These are phyloP conservation scores for Termitomyces eurrhizus DNA, from an alignment of 768 basidiomycete species.

Conservation along the genomic window DNA sequence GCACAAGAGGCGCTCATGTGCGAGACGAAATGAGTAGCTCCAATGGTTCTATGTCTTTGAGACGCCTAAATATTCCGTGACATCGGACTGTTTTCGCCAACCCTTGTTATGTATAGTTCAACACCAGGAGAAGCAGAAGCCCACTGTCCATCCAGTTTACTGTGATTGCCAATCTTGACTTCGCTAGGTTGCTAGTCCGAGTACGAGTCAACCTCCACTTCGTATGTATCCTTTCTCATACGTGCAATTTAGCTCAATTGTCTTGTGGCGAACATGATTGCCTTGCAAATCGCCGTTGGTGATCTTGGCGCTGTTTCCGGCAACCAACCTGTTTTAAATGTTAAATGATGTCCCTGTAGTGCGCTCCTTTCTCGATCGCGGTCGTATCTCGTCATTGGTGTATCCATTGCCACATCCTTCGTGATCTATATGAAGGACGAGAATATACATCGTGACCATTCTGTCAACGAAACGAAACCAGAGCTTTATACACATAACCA, in stretches of 20 bases:
- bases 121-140: background rate
- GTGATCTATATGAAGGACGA: slow-evolving; percentile 47
- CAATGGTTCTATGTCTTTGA: slow-evolving; percentile 55
- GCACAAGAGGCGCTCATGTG: slow-evolving; percentile 29
- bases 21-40: slow-evolving; percentile 48
- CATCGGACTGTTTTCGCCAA: slow-evolving; percentile 34
- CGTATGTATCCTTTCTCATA: slow-evolving; percentile 13
- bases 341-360: slow-evolving; percentile 20
- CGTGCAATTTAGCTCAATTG: background rate
- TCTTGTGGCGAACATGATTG: slow-evolving; percentile 25
- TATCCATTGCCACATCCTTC: slow-evolving; percentile 38
- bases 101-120: too few species aligned
- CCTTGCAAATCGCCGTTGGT: slow-evolving; percentile 62
- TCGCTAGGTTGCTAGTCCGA: slow-evolving; percentile 55
- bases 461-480: slow-evolving; percentile 19
- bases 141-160: slow-evolving; percentile 38
- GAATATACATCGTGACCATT: slow-evolving; percentile 40
- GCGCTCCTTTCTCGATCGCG: slow-evolving; percentile 51
- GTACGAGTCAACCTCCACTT: slow-evolving; percentile 31
- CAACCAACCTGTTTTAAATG: background rate
- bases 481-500: slow-evolving; percentile 10
- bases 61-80: slow-evolving; percentile 53
- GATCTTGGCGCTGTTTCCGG: slow-evolving; percentile 56
- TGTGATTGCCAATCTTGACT: slow-evolving; percentile 45
- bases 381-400: slow-evolving; percentile 47